Base-by-base conservation (phyloP, 306 rosid genomes). In the Malus orientalis region DNA sequence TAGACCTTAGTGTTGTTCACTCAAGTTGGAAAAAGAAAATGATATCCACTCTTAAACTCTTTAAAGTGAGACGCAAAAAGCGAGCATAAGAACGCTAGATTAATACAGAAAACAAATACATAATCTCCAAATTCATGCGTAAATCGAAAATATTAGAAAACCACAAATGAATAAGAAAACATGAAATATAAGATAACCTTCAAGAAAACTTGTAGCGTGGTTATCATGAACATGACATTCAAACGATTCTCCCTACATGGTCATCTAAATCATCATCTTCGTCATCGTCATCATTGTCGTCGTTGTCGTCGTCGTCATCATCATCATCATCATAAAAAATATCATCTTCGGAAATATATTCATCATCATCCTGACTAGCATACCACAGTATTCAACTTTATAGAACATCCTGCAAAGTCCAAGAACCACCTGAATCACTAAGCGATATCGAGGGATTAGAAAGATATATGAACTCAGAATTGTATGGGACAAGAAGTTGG, bases 401-500 rank as follows among this genome's bases (percentile, higher is more conserved):
- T 23, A 63, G 9, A 15, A 65, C 27, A 71, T 38, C 59, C 27
- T 22, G 64, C 47, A 15, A 30, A 42, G 70, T 76, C 73, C 70
- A 69, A 42, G 6, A 42, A 71, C 64, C 22, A 71, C 45, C 60
- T 13, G 23, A 36, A 25, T 4, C 25, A 60, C 69, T 38, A n/a
- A 49, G 32, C 23, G 42, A 30, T 47, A n/a, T 60, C 36, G 49
- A 14, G 45, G 69, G 45, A 30, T 49, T 20, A 75, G 30, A 74
- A 30, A 96, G 97, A 82, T 92, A 96, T 54, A 96, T 96, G 57
- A 2, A 42, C 86, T 95, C 98, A 23, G 89, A 86, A 68, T 75
- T 92, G 86, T 92, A 95, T 47, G 99, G 89, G 66, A 92, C 93
- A 36, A 95, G 97, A 72, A 95, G 91, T 85, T 95, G 98, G 44